Percentiles rank a stretch among this genome's conserved stretches.
Conservation (phyloP, 106 monocot genomes). For the Allium cepa region DNA sequence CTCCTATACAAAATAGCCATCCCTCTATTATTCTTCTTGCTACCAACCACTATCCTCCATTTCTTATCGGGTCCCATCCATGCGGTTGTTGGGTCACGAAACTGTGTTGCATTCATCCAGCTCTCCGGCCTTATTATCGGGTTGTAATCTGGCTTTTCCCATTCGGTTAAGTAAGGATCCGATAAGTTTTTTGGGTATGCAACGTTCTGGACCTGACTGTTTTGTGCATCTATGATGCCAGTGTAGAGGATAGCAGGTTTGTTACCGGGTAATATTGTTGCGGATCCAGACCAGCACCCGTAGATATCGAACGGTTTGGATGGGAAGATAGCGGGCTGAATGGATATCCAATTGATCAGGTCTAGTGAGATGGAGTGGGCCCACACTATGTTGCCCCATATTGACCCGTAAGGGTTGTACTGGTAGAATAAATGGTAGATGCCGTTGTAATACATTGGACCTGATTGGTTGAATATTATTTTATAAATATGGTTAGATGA, state of each 20-base stretch:
- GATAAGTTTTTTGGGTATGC: conserved; percentile 71
- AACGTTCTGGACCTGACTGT: conserved; percentile 70
- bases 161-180: conserved; percentile 66
- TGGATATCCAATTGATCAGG: conserved; percentile 62
- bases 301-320: conserved; percentile 61
- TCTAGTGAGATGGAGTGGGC: conserved; percentile 77
- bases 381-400: conserved; percentile 85
- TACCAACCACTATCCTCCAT: conserved; percentile 52
- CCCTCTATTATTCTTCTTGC: conserved; percentile 13
- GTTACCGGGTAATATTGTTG: conserved; percentile 65
- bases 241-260: conserved; percentile 73
- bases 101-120: conserved; percentile 35
- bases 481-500: not conserved
- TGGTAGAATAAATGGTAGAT: conserved; percentile 90
- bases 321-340: conserved; percentile 51
- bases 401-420: conserved; percentile 62
- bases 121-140: conserved; percentile 39
- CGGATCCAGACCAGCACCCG: conserved; percentile 91
- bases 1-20: conserved; percentile 47
- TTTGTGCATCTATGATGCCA: conserved; percentile 43
- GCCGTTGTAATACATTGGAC: conserved; percentile 79
- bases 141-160: conserved; percentile 82
- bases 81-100: conserved; percentile 83
- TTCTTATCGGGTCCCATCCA: conserved; percentile 36
- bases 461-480: conserved; percentile 16